Percentiles rank a stretch among this genome's conserved stretches.
Conservation (phyloP, 2,329 filamentous ascomycete genomes). For the Beauveria brongniartii region DNA sequence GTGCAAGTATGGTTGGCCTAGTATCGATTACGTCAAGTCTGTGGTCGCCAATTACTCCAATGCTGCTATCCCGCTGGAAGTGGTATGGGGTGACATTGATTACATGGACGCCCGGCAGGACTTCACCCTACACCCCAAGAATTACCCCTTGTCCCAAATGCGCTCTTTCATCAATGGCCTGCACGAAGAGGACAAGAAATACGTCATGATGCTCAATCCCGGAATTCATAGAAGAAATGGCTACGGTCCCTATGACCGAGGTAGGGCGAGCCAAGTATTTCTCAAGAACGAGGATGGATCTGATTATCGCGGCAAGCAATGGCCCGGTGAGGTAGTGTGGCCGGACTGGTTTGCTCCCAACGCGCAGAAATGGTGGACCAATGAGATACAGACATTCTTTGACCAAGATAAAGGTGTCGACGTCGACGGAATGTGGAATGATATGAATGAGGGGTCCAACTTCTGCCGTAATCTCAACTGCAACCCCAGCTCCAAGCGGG, state of each 20-base stretch:
- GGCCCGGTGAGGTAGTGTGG: constrained; percentile 62
- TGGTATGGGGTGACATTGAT: constrained; percentile 68
- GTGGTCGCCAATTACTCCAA: constrained; percentile 59
- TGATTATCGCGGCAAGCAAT: constrained; percentile 52
- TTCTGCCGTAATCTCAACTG: constrained; percentile 15
- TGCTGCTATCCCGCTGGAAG: constrained; percentile 61
- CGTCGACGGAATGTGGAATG: constrained; percentile 73
- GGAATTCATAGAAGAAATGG: constrained; percentile 41
- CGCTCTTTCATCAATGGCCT: constrained; percentile 59
- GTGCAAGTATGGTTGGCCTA: constrained; percentile 56
- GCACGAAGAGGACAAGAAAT: constrained; percentile 59
- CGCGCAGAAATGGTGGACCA: constrained; percentile 56
- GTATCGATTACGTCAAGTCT: constrained; percentile 57
- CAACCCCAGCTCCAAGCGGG: not conserved
- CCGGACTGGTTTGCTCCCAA: constrained; percentile 66
- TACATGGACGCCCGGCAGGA: constrained; percentile 52
- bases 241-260: constrained; percentile 29
- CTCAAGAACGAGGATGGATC: not conserved
- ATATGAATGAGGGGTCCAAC: constrained; percentile 47
- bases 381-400: constrained; percentile 60
- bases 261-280: constrained; percentile 34
- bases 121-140: constrained; percentile 56
- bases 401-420: constrained; percentile 55
- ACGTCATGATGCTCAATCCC: constrained; percentile 67
- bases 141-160: constrained; percentile 55